Evolutionary conservation across 2,329 filamentous ascomycete species (phyloP), one percentile per base, ranked within the genome.

Genomic region (Penicillium sclerotiorum): DNA sequence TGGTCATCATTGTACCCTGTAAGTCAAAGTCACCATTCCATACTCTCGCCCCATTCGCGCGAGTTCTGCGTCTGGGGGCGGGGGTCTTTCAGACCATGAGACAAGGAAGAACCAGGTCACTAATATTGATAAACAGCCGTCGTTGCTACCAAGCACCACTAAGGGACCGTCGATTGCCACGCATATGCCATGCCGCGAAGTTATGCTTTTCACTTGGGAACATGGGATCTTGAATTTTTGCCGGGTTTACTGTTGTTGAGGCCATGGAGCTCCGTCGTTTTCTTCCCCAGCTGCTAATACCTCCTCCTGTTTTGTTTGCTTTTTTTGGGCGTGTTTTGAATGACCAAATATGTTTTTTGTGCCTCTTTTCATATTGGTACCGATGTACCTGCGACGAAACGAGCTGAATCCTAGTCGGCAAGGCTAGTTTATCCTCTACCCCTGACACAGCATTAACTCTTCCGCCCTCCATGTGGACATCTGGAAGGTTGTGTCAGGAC

Each of bases 1-100:
- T 95, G 63, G 84, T 99, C 73, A 97, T 99, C 72, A 94, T 99
- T 68, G 86, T 97, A 63, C 94, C 94, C 62, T 90, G 93, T 96
- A 84, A 69, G 85, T 75, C 18, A 22, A n/a, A n/a, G 5, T 45
- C 30, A 23, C n/a, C 27, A 3, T 3, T 28, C 13, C 6, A 28
- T 27, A 20, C n/a, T 13, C 25, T 28, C 23, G 17, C 8, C 20
- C 37, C 15, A 15, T 15, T 13, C 18, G 13, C 37, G 22, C 13
- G n/a, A 15, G n/a, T 33, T 12, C 21, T 8, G 13, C 37, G 27
- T 11, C n/a, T n/a, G 38, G 38, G 38, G 21, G 4, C 17, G n/a
- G 37, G n/a, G n/a, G n/a, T n/a, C n/a, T n/a, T n/a, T n/a, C n/a
- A n/a, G n/a, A n/a, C n/a, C n/a, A n/a, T n/a, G n/a, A n/a, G n/a